Evolutionary conservation across 192 early-diverging fungal species (phyloP).

Genomic region (Backusella westeae): DNA sequence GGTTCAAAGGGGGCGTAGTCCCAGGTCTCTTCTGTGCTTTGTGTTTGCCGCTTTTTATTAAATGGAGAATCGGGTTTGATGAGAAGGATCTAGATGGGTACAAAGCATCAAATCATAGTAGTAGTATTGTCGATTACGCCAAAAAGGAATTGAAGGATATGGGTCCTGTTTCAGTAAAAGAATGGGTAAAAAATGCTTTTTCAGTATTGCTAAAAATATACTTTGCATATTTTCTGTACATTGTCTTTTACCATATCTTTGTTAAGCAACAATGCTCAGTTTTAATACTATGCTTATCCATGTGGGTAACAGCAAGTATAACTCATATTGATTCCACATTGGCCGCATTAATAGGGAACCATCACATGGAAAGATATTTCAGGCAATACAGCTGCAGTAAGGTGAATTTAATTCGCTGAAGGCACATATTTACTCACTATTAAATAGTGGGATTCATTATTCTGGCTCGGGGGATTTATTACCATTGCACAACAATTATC

Average conservation of each 20-base stretch:
- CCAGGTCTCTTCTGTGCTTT: constrained; percentile 37
- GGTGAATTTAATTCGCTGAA: not conserved
- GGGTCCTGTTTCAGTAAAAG: constrained; percentile 12
- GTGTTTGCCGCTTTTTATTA: constrained; percentile 19
- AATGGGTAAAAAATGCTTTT: constrained; percentile 5
- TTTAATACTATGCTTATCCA: constrained; percentile 47
- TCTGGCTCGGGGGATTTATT: constrained; percentile 76
- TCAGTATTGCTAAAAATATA: not conserved
- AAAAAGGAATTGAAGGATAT: not conserved
- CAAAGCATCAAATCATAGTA: not conserved
- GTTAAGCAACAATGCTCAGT: constrained; percentile 43
- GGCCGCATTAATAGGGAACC: constrained; percentile 62
- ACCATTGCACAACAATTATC: constrained; percentile 69
- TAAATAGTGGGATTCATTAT: constrained; percentile 71
- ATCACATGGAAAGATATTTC: constrained; percentile 64
- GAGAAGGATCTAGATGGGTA: not conserved
- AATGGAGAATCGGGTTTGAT: not conserved
- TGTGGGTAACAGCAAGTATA: constrained; percentile 59
- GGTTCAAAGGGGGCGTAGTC: constrained; percentile 53
- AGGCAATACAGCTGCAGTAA: constrained; percentile 56
- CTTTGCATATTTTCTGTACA: not conserved
- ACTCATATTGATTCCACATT: constrained; percentile 62
- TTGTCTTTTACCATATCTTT: not conserved
- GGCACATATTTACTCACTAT: not conserved
- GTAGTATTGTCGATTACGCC: constrained; percentile 7